Percentiles rank a stretch among this genome's conserved stretches.
Evolutionary conservation across 768 basidiomycete species (phyloP).

Genomic region (Hygrophoropsis aurantiaca): DNA sequence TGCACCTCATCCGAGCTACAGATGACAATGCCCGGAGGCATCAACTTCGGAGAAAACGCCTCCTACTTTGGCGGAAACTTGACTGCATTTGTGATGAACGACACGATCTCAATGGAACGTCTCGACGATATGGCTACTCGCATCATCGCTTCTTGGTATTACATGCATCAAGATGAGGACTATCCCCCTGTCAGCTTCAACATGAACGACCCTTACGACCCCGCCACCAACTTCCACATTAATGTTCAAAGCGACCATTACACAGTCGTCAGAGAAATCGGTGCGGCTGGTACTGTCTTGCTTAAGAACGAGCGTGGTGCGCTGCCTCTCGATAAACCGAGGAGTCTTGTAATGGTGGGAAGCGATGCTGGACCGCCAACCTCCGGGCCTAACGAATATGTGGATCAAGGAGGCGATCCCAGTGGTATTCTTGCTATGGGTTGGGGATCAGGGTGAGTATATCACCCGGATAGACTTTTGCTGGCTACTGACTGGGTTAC

Average conservation of each 20-base stretch:
- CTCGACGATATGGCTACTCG: slow-evolving; percentile 63
- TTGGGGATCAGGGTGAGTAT: slow-evolving; percentile 69
- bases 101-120: slow-evolving; percentile 52
- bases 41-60: slow-evolving; percentile 26
- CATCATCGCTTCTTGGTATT: slow-evolving; percentile 58
- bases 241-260: slow-evolving; percentile 54
- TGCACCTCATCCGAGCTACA: slow-evolving; percentile 14
- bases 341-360: slow-evolving; percentile 54
- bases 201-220: background rate
- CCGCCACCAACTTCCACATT: slow-evolving; percentile 31
- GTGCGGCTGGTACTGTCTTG: slow-evolving; percentile 57
- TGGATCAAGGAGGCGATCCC: slow-evolving; percentile 48
- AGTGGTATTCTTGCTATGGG: slow-evolving; percentile 82
- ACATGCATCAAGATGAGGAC: slow-evolving; percentile 11
- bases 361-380: slow-evolving; percentile 56
- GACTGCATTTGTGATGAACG: slow-evolving; percentile 54
- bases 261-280: slow-evolving; percentile 57
- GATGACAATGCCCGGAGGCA: slow-evolving; percentile 68
- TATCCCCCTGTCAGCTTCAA: background rate
- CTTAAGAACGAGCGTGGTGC: slow-evolving; percentile 57
- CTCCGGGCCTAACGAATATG: slow-evolving; percentile 63
- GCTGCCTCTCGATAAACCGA: slow-evolving; percentile 53
- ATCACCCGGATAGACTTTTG: too few species aligned
- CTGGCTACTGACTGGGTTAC: too few species aligned
- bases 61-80: slow-evolving; percentile 54